Conservation (phyloP, 495 filamentous ascomycete genomes). For the Penicillium roqueforti region DNA sequence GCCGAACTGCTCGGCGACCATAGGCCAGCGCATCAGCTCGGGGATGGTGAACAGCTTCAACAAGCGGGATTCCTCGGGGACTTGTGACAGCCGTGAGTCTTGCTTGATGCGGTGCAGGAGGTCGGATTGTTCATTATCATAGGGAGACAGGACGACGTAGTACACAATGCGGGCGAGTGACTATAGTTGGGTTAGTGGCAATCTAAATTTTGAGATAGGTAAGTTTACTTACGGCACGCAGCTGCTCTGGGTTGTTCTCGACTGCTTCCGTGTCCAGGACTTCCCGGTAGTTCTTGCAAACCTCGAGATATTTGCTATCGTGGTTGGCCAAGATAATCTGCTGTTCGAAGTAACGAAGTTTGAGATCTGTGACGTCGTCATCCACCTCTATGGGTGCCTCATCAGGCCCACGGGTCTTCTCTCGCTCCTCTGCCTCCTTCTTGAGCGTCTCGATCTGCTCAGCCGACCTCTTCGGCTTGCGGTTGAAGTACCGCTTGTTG, state of each 20-base stretch:
- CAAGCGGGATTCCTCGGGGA: slow-evolving; percentile 71
- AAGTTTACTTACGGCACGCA: slow-evolving; percentile 66
- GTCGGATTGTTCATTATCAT: slow-evolving; percentile 98
- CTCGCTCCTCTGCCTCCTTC: slow-evolving; percentile 76
- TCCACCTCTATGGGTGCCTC: slow-evolving; percentile 70
- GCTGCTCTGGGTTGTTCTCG: slow-evolving; percentile 78
- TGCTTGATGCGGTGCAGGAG: slow-evolving; percentile 86
- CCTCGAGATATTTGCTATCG: slow-evolving; percentile 93
- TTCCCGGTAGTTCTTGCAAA: slow-evolving; percentile 94
- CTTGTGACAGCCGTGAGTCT: slow-evolving; percentile 58
- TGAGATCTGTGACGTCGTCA: slow-evolving; percentile 93
- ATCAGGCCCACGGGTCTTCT: slow-evolving; percentile 64
- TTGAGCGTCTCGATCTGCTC: slow-evolving; percentile 86
- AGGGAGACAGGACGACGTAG: slow-evolving; percentile 92
- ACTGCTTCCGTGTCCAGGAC: slow-evolving; percentile 94
- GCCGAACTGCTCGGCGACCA: slow-evolving; percentile 80
- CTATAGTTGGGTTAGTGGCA: slow-evolving; percentile 35
- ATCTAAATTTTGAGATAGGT: not conserved
- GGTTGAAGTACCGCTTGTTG: slow-evolving; percentile 82
- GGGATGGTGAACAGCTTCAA: slow-evolving; percentile 92
- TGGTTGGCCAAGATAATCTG: slow-evolving; percentile 94
- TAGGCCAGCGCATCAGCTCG: slow-evolving; percentile 97
- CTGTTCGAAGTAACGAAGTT: slow-evolving; percentile 93
- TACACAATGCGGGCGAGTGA: slow-evolving; percentile 90
- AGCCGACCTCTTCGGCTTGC: slow-evolving; percentile 82